These are phyloP conservation scores for Melampsora larici-populina DNA, from an alignment of 1,284 basidiomycete species.

Conservation along the genomic window DNA sequence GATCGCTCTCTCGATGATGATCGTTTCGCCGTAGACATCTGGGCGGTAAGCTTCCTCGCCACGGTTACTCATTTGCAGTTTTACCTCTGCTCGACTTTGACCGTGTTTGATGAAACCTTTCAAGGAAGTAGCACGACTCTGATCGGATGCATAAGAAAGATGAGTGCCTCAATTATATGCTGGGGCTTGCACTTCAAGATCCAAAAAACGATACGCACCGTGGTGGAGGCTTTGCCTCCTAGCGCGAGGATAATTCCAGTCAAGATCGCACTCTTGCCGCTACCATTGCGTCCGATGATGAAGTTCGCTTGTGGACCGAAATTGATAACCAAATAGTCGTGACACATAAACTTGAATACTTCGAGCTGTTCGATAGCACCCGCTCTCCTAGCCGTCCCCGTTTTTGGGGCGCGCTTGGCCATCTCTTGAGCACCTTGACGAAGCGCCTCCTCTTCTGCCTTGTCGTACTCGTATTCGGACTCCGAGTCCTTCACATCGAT, in stretches of 20 bases:
- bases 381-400: slow-evolving; percentile 31
- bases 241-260: slow-evolving; percentile 90
- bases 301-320: slow-evolving; percentile 78
- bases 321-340: slow-evolving; percentile 49
- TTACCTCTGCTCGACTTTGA: slow-evolving; percentile 68
- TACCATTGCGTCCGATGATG: slow-evolving; percentile 75
- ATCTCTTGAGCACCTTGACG: not conserved
- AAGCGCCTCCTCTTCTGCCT: slow-evolving; percentile 12
- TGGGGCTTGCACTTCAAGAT: not conserved
- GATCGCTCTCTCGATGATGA: slow-evolving; percentile 79
- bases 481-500: slow-evolving; percentile 3
- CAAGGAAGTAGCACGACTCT: slow-evolving; percentile 69
- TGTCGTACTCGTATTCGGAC: slow-evolving; percentile 14
- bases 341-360: slow-evolving; percentile 54
- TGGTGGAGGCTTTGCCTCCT: slow-evolving; percentile 83
- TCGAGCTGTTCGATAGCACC: slow-evolving; percentile 53
- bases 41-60: slow-evolving; percentile 83
- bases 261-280: slow-evolving; percentile 88
- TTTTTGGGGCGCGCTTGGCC: not conserved
- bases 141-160: not conserved
- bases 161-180: not conserved
- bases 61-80: slow-evolving; percentile 76
- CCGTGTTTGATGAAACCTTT: slow-evolving; percentile 87
- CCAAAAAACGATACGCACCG: slow-evolving; percentile 59
- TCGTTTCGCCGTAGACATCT: slow-evolving; percentile 75